Evolutionary conservation across 2,329 filamentous ascomycete genomes (phyloP).

Genomic region (Endocalyx cinctus): DNA sequence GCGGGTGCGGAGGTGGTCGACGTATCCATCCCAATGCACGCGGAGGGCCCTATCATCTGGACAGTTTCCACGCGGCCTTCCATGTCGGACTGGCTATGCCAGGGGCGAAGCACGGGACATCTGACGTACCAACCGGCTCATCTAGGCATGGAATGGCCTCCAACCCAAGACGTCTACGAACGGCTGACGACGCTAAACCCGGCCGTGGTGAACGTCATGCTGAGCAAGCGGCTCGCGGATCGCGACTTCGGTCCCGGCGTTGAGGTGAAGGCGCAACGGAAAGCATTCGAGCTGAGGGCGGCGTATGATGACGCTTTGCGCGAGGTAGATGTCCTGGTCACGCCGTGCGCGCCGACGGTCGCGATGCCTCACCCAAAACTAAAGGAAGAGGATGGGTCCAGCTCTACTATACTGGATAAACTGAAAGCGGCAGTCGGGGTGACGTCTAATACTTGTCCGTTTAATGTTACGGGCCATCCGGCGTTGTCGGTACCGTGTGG

Average conservation of each 20-base stretch:
- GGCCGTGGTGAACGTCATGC: constrained; percentile 38
- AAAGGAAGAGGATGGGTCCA: constrained; percentile 13
- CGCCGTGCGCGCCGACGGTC: constrained; percentile 41
- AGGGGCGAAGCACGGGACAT: constrained; percentile 21
- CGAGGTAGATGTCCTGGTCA: constrained; percentile 43
- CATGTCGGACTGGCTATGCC: constrained; percentile 27
- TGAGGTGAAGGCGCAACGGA: constrained; percentile 41
- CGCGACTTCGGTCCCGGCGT: constrained; percentile 22
- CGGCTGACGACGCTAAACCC: constrained; percentile 38
- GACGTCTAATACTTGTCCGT: constrained; percentile 40
- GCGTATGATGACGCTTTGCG: constrained; percentile 41
- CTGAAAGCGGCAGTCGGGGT: constrained; percentile 33
- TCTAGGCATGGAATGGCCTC: constrained; percentile 22
- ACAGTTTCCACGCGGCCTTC: constrained; percentile 33
- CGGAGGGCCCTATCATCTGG: constrained; percentile 42
- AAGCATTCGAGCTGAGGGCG: constrained; percentile 40
- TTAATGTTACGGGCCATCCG: constrained; percentile 48
- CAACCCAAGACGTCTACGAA: constrained; percentile 38
- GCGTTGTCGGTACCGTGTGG: constrained; percentile 42
- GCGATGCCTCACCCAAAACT: constrained; percentile 37
- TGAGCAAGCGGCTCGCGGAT: constrained; percentile 29
- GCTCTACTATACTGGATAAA: constrained; percentile 18
- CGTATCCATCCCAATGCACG: constrained; percentile 43
- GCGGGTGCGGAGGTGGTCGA: constrained; percentile 41
- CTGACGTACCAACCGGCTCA: constrained; percentile 27